Base-by-base conservation (phyloP, 225 moss, liverwort and hornwort species). In the Marchantia polymorpha region DNA sequence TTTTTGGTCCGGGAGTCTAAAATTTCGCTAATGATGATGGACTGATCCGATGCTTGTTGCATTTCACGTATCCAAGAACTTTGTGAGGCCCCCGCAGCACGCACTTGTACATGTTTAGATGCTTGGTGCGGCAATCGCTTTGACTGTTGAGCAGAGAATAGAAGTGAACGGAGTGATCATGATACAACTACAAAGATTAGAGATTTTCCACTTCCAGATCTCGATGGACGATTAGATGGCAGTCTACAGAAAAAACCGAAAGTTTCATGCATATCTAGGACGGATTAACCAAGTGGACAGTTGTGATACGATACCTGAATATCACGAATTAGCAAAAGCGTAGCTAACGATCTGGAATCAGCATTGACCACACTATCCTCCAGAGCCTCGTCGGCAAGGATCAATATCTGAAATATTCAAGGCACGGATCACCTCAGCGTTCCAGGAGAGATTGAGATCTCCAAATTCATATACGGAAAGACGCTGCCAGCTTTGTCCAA, bases 11-110 rank as follows among this genome's bases (percentile, higher is more conserved):
- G 76, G 1, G 85, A 86, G 25, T 91, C 86, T 17, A 93, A 85
- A 56, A 95, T 86, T 81, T 93, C 92, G 48, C 90, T 90, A 17
- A 92, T 85, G 59, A 95, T 92, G 60, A 95, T 95, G 52, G 89
- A 93, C 73, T 86, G 90, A 25, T 79, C 84, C 8, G 91, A 77
- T 30, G 83, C 63, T 58, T 91, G 83, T 46, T 84, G 91, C 79
- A 94, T 83, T 83, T 92, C 90, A 17, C 85, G 87, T 19, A 94
- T 84, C 92, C 91, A 92, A 0, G 77, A 54, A 54, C 65, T 74
- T 52, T 85, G 83, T 8, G 88, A 49, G 66, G 80, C 86, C 58
- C 89, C 91, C 7, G 83, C 85, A 15, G 89, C 90, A 12, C 86
- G 89, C 46, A 91, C 87, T 74, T 91, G 92, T 15, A 87, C 80